These are phyloP conservation scores for Cymodocea nodosa DNA, from an alignment of 116 monocot species.

Conservation along the genomic window DNA sequence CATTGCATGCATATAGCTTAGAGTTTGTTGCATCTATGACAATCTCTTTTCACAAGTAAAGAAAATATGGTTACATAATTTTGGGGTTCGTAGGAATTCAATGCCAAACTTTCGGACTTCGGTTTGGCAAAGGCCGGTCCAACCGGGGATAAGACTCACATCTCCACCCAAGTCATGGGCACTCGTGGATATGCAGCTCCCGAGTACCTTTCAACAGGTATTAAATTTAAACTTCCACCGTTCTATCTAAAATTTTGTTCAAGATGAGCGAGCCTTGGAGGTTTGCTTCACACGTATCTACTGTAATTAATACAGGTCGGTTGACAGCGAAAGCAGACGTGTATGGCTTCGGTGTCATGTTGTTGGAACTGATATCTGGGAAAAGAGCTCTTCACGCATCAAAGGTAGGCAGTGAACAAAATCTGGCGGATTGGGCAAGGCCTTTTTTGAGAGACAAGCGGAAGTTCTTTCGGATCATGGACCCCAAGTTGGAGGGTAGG, in stretches of 20 bases:
- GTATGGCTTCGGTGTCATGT: conserved; percentile 80
- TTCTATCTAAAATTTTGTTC: background rate
- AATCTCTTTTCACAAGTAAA: no score
- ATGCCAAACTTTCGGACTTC: conserved; percentile 79
- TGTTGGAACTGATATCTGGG: conserved; percentile 69
- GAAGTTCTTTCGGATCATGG: conserved; percentile 70
- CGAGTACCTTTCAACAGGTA: conserved; percentile 76
- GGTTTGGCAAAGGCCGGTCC: conserved; percentile 84
- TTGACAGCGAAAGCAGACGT: conserved; percentile 88
- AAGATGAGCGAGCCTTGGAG: background rate
- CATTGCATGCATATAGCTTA: background rate
- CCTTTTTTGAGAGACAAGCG: conserved; percentile 55
- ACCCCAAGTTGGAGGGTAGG: conserved; percentile 50
- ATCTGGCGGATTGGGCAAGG: conserved; percentile 71
- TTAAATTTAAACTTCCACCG: background rate
- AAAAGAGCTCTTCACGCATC: conserved; percentile 51
- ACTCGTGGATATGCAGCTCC: conserved; percentile 89
- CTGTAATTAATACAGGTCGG: conserved; percentile 37
- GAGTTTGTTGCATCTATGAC: no score
- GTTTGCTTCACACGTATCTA: background rate
- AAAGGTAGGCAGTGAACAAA: conserved; percentile 47
- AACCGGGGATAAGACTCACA: conserved; percentile 68
- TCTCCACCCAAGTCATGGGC: conserved; percentile 77
- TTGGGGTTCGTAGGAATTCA: conserved; percentile 30
- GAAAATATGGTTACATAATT: background rate